Percentiles rank a stretch among this genome's conserved stretches.
Conservation (phyloP, 148 eudicot species). For the Rhododendron mucronatum region DNA sequence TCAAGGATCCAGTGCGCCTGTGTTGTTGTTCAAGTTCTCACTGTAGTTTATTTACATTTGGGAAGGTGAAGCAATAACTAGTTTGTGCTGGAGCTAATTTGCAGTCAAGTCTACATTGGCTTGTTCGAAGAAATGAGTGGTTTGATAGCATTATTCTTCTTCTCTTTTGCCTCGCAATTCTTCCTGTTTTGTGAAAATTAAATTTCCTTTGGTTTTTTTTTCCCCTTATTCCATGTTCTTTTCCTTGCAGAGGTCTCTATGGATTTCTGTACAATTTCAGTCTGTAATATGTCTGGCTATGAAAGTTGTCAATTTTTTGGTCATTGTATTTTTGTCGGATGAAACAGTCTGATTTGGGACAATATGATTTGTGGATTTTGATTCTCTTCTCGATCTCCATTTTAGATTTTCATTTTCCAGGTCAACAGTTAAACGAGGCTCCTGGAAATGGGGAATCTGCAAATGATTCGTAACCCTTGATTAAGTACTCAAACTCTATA, state of each 20-base stretch:
- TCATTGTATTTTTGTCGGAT: background rate
- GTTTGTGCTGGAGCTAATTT: background rate
- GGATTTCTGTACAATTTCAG: background rate
- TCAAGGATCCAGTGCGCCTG: background rate
- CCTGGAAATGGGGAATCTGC: background rate
- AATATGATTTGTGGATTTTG: background rate
- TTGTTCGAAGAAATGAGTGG: slow-evolving; percentile 1
- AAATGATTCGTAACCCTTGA: background rate
- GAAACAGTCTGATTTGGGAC: background rate
- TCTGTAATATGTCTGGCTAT: background rate
- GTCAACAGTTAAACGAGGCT: background rate
- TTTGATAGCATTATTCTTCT: background rate
- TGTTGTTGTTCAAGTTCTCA: background rate
- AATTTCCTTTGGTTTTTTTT: background rate
- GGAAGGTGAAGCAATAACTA: background rate
- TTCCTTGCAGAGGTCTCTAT: background rate
- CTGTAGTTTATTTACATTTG: background rate
- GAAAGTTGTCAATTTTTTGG: background rate
- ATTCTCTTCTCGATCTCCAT: background rate
- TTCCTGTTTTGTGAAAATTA: background rate
- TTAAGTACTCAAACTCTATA: background rate
- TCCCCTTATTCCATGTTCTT: background rate
- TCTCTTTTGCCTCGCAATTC: background rate
- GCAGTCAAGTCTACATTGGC: background rate
- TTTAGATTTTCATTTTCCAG: background rate